Conservation (phyloP, 306 rosid species). For the Trifolium repens region DNA sequence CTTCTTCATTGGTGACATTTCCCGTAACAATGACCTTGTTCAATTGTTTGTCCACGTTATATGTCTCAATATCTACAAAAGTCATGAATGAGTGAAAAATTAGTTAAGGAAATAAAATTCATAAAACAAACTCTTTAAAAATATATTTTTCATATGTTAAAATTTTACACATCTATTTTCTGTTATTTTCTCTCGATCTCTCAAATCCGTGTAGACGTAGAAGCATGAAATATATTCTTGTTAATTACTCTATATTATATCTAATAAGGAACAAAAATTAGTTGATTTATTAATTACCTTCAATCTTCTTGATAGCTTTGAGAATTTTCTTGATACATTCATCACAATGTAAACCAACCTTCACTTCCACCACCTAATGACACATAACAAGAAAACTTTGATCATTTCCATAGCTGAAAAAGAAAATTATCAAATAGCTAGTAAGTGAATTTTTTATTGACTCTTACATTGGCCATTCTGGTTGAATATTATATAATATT, state of each 20-base stretch:
- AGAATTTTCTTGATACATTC: conserved; percentile 90
- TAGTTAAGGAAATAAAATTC: not conserved
- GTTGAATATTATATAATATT: not conserved
- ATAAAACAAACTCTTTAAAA: not conserved
- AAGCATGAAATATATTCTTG: not conserved
- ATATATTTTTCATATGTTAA: not conserved
- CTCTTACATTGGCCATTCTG: conserved; percentile 62
- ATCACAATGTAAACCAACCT: conserved; percentile 81
- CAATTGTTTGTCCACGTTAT: conserved; percentile 67
- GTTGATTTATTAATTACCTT: conserved; percentile 55
- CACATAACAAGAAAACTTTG: conserved; percentile 5
- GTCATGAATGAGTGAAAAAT: not conserved
- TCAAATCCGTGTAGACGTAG: not conserved
- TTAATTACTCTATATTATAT: not conserved
- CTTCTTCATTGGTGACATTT: conserved; percentile 68
- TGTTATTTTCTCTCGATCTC: not conserved
- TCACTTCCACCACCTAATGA: conserved; percentile 80
- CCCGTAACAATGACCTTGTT: conserved; percentile 81
- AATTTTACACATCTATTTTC: not conserved
- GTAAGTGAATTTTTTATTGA: not conserved
- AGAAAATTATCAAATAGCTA: not conserved
- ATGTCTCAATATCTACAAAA: conserved; percentile 75
- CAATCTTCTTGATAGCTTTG: conserved; percentile 81
- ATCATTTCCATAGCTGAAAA: conserved; percentile 27
- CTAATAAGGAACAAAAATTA: not conserved